Conservation (phyloP, 768 basidiomycete species). For the Crepidotus variabilis region DNA sequence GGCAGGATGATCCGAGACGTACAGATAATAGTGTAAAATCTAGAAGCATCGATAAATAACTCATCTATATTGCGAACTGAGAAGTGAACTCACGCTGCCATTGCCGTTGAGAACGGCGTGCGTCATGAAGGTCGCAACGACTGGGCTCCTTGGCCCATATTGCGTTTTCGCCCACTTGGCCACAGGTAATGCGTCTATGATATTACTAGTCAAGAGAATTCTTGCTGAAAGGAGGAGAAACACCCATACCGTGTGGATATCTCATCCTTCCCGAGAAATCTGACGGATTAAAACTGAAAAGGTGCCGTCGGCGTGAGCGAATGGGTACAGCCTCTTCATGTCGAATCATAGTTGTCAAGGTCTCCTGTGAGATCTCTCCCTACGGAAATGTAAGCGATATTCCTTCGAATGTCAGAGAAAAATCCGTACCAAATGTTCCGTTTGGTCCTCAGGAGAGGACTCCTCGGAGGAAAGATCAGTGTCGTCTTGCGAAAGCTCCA, state of each 20-base stretch:
- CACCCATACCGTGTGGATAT: constrained; percentile 50
- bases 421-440: constrained; percentile 16
- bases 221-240: background rate
- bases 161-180: constrained; percentile 57
- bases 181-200: constrained; percentile 50
- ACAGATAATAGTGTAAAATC: constrained; percentile 47
- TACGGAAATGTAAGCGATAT: constrained; percentile 20
- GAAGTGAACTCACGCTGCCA: constrained; percentile 29
- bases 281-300: constrained; percentile 38
- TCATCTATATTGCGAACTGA: background rate
- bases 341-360: constrained; percentile 68
- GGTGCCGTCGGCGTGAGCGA: constrained; percentile 52
- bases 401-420: background rate
- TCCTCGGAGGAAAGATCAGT: no score
- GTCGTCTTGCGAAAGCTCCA: background rate
- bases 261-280: constrained; percentile 48
- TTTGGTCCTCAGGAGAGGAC: background rate
- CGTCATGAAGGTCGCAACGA: constrained; percentile 66
- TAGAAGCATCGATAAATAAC: constrained; percentile 16
- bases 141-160: constrained; percentile 51
- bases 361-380: constrained; percentile 73
- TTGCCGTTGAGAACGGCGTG: constrained; percentile 74
- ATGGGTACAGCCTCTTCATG: constrained; percentile 64
- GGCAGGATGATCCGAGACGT: background rate
- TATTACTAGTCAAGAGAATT: background rate